Conservation (phyloP, 2,329 filamentous ascomycete genomes). For the Tolypocladium endophyticum region DNA sequence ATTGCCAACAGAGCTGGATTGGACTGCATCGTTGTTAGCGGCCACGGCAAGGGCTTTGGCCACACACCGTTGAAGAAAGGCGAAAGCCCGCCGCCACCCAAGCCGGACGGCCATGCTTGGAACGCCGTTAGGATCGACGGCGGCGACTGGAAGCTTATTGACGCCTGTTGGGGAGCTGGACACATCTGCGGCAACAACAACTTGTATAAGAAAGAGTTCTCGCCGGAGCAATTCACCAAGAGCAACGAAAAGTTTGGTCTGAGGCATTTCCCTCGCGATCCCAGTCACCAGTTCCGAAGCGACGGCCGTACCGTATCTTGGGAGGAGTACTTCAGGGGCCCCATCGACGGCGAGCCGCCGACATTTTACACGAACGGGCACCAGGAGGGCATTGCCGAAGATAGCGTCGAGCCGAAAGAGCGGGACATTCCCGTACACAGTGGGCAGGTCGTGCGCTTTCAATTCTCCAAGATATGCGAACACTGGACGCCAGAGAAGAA, state of each 20-base stretch:
- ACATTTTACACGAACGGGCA: constrained; percentile 32
- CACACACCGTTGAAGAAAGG: constrained; percentile 53
- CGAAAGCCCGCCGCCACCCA: constrained; percentile 51
- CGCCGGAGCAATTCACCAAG: constrained; percentile 46
- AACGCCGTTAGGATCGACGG: constrained; percentile 83
- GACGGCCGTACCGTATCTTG: constrained; percentile 61
- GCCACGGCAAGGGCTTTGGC: constrained; percentile 82
- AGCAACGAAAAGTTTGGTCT: constrained; percentile 72
- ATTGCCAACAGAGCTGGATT: constrained; percentile 73
- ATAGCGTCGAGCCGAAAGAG: constrained; percentile 45
- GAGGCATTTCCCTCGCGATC: constrained; percentile 66
- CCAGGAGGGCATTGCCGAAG: constrained; percentile 41
- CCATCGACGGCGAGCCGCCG: constrained; percentile 36
- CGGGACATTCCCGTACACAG: constrained; percentile 49
- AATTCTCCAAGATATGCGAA: constrained; percentile 67
- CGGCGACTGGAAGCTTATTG: constrained; percentile 83
- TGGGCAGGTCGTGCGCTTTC: constrained; percentile 56
- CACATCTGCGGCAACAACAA: constrained; percentile 40
- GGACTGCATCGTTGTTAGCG: constrained; percentile 61
- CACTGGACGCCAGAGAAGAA: constrained; percentile 71
- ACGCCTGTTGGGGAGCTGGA: constrained; percentile 89
- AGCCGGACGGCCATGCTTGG: constrained; percentile 70
- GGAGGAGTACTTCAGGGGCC: constrained; percentile 71
- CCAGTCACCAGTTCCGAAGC: constrained; percentile 58
- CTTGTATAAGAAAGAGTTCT: constrained; percentile 59